Conservation (phyloP, 257 asterid species). For the Solanum lignicaule region DNA sequence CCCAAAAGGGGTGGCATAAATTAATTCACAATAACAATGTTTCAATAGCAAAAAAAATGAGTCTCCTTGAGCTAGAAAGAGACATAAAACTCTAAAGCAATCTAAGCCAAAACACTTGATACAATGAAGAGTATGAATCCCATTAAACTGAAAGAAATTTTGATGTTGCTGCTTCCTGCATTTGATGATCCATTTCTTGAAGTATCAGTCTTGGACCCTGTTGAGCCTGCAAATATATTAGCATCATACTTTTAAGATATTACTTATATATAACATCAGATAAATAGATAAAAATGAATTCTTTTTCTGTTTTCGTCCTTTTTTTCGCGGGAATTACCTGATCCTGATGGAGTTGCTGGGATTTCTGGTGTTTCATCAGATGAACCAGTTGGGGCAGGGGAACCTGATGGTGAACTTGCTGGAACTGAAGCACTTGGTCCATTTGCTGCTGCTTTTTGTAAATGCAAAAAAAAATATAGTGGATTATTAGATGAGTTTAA, state of each 20-base stretch:
- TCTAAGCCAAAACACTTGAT: constrained; percentile 9
- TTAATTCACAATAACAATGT: neutral
- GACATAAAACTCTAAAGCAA: neutral
- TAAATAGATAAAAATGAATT: neutral
- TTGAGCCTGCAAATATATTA: constrained; percentile 4
- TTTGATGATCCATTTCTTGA: constrained; percentile 12
- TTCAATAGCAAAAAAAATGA: neutral
- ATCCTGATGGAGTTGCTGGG: constrained; percentile 12
- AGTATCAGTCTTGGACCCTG: constrained; percentile 34
- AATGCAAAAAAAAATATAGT: neutral
- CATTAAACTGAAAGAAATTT: constrained; percentile 6
- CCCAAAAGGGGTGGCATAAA: neutral
- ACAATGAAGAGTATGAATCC: constrained; percentile 17
- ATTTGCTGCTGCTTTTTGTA: constrained; percentile 3
- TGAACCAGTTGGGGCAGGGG: constrained; percentile 4
- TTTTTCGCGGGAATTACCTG: neutral
- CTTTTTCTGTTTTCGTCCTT: neutral
- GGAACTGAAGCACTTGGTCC: constrained; percentile 9
- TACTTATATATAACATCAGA: neutral
- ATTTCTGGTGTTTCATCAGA: neutral
- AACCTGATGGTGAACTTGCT: constrained; percentile 8
- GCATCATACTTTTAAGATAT: neutral
- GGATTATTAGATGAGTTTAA: neutral
- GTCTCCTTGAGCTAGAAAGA: neutral
- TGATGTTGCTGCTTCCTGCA: constrained; percentile 15